phyloP scores from a whole-genome alignment of 176 grass and related monocot genomes.

The Eremochloa ophiuroides region DNA sequence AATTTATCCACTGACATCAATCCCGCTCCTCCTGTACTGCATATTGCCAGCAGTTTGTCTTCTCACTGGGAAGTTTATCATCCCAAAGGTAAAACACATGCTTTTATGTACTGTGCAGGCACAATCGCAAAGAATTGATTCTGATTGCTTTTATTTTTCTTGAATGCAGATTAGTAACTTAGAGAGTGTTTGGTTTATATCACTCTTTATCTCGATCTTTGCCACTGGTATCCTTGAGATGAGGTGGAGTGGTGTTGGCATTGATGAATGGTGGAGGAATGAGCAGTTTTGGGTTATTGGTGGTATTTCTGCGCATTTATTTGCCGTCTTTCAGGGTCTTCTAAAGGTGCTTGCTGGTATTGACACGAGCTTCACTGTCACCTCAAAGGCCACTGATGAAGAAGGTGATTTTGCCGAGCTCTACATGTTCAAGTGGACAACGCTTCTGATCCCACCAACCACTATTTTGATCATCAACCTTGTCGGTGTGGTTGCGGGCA shows the following conservation, averaged over 20 bases:
- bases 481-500: constrained; percentile 65
- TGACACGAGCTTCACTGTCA: constrained; percentile 80
- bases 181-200: constrained; percentile 86
- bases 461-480: constrained; percentile 80
- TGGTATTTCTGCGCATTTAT: constrained; percentile 74
- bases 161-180: constrained; percentile 80
- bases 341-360: constrained; percentile 76
- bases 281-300: constrained; percentile 89
- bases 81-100: constrained; percentile 58
- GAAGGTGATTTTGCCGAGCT: constrained; percentile 68
- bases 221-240: constrained; percentile 84
- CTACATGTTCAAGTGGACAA: constrained; percentile 88
- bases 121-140: background rate
- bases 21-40: constrained; percentile 82
- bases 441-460: constrained; percentile 74
- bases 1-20: constrained; percentile 79
- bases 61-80: constrained; percentile 88
- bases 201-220: constrained; percentile 77
- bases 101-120: background rate
- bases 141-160: background rate
- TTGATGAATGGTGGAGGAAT: constrained; percentile 88
- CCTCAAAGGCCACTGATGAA: constrained; percentile 73
- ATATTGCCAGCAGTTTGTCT: constrained; percentile 80
- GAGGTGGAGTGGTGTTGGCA: constrained; percentile 85
- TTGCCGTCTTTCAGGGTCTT: constrained; percentile 75